Conservation (phyloP, 805 yeast species). For the Suhomyces canberraensis region DNA sequence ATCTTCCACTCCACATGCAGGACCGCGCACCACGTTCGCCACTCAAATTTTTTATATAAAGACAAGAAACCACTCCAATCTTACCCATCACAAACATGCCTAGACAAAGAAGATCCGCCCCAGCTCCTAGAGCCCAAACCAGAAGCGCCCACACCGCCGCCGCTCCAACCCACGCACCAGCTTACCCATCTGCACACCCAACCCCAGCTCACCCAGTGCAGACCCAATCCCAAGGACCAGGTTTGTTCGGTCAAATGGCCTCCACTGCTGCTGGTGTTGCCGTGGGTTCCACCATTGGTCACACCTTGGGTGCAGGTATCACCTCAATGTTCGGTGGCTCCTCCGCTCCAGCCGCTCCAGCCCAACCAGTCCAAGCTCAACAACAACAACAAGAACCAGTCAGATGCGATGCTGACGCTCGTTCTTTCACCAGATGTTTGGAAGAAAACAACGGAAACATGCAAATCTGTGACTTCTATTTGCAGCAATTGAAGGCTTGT, state of each 20-base stretch:
- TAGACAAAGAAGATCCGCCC: conserved; percentile 54
- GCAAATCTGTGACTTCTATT: conserved; percentile 94
- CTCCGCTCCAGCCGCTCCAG: conserved; percentile 45
- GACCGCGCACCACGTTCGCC: conserved; percentile 2
- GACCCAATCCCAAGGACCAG: conserved; percentile 64
- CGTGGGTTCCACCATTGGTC: conserved; percentile 96
- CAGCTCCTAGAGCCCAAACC: conserved; percentile 48
- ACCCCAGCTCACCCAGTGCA: conserved; percentile 16
- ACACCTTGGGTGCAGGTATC: conserved; percentile 93
- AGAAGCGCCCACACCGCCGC: conserved; percentile 81
- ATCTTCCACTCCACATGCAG: too few species aligned
- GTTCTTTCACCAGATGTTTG: conserved; percentile 91
- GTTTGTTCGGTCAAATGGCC: conserved; percentile 95
- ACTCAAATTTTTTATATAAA: conserved; percentile 5
- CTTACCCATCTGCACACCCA: conserved; percentile 46
- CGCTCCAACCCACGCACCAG: conserved; percentile 34
- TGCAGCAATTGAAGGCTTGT: conserved; percentile 96
- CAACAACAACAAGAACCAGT: conserved; percentile 41
- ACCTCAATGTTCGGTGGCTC: conserved; percentile 80
- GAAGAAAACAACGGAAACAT: conserved; percentile 92
- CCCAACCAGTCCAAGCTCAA: conserved; percentile 43
- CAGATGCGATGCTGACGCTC: conserved; percentile 88
- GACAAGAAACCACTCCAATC: neutral
- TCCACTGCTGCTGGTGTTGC: conserved; percentile 99
- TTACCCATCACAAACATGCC: conserved; percentile 29